Evolutionary conservation across 164 flowering plant species (phyloP).

Genomic region (Magnolia sinica): DNA sequence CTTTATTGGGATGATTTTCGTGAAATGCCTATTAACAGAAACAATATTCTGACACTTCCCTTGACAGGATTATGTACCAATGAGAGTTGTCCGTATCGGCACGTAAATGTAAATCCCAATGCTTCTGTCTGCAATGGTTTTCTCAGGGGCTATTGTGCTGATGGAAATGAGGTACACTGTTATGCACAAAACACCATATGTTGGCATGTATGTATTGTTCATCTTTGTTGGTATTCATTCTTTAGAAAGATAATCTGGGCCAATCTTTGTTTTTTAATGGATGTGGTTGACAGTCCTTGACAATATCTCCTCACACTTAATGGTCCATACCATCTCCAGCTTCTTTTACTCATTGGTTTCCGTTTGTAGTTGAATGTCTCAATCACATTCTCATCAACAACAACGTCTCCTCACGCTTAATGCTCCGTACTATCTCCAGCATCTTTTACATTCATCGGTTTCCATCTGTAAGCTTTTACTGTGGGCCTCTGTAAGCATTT

Average conservation of each 20-base stretch:
- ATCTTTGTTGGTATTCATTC: not conserved
- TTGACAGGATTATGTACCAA: slow-evolving; percentile 78
- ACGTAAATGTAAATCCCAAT: slow-evolving; percentile 84
- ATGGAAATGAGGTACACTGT: slow-evolving; percentile 81
- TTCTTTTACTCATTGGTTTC: too few species aligned
- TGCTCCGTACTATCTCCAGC: too few species aligned
- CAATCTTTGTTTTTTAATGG: not conserved
- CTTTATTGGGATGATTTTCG: not conserved
- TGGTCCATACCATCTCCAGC: too few species aligned
- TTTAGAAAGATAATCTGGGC: not conserved
- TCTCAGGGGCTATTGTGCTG: slow-evolving; percentile 92
- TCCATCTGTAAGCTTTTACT: not conserved
- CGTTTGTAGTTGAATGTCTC: too few species aligned
- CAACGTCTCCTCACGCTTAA: too few species aligned
- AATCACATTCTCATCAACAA: too few species aligned
- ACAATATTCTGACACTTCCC: not conserved
- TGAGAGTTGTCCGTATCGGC: slow-evolving; percentile 78
- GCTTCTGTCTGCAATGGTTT: slow-evolving; percentile 84
- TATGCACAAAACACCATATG: not conserved
- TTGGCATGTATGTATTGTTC: not conserved
- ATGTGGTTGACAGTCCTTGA: not conserved
- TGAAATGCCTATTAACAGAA: not conserved
- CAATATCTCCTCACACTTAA: too few species aligned
- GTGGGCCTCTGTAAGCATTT: too few species aligned
- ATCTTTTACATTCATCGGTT: not conserved